Base-by-base conservation (phyloP, 441 rosid species). In the Breynia disticha region DNA sequence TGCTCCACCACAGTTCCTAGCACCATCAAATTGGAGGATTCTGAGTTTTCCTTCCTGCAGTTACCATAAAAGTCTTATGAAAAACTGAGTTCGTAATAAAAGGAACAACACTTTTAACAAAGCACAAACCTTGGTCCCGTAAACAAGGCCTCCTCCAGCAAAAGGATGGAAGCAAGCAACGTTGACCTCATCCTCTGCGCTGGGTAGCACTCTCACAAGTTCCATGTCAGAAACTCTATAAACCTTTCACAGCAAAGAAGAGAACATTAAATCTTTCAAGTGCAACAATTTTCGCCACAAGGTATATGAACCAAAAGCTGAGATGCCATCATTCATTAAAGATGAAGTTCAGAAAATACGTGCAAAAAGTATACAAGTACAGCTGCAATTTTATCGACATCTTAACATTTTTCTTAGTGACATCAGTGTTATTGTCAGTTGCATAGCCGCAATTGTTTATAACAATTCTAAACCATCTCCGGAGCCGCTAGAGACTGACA, bases 211-310 rank as follows among this genome's bases (percentile, higher is more conserved):
- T 78, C 87, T 83, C 48, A 87, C 93, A 45, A 90, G 87, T 65
- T 85, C 90, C 97, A 90, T 87, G 72, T 84, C 91, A n/a, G 88
- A 81, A 73, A 90, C 95, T 79, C 95, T 76, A 62, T 81, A 90
- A n/a, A 90, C 90, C 95, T 90, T 72, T 59, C 47, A 24, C 32
- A 24, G 11, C 22, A 37, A 43, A 52, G 57, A 61, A 52, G 58
- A 16, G 18, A 18, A 42, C 14, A 39, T 39, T 39, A 8, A 14
- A 39, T 13, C 15, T 39, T n/a, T 39, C 2, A 39, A 39, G 11
- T 24, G 32, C 32, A 7, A 24, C 32, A 24, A 24, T 24, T 3
- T 24, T 2, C 32, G 7, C 32, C 32, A 3, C 7, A 7, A 24
- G 32, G 32, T 24, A 24, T 3, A 24, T 24, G 32, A 24, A 3